Evolutionary conservation across 257 asterid genomes (phyloP).

Genomic region (Solanum dulcamara): DNA sequence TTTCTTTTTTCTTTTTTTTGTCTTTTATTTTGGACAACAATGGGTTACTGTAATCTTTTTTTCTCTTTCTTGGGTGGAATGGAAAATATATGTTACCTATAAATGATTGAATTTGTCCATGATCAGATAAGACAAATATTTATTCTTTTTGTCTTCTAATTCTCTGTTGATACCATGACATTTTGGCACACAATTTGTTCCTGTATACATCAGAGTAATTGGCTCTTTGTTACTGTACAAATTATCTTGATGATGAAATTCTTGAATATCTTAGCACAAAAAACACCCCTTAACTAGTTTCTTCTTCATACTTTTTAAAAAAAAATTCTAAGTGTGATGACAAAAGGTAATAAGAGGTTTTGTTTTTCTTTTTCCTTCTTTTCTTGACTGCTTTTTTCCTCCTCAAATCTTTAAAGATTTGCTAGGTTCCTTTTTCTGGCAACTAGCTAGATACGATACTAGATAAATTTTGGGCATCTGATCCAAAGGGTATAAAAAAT

Average conservation of each 20-base stretch:
- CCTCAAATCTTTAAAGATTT: neutral
- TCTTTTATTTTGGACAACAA: neutral
- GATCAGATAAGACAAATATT: neutral
- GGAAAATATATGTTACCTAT: conserved; percentile 12
- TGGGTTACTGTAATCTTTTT: conserved; percentile 11
- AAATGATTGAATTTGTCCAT: neutral
- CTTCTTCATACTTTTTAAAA: neutral
- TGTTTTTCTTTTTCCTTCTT: neutral
- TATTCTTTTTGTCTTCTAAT: neutral
- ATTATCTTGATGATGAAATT: neutral
- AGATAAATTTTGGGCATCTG: conserved; percentile 17
- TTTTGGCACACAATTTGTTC: neutral
- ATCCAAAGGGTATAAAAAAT: conserved; percentile 15
- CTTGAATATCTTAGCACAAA: neutral
- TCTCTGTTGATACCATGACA: neutral
- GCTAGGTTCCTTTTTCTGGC: conserved; percentile 2
- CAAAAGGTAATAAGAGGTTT: neutral
- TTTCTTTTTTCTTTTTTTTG: neutral
- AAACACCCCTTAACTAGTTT: neutral
- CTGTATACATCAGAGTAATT: neutral
- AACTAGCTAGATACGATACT: neutral
- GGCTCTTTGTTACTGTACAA: neutral
- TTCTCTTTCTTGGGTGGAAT: conserved; percentile 21
- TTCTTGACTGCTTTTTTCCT: neutral
- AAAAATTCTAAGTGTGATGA: neutral